Evolutionary conservation across 805 yeast species (phyloP).

Genomic region (Sungouiella thailandica): DNA sequence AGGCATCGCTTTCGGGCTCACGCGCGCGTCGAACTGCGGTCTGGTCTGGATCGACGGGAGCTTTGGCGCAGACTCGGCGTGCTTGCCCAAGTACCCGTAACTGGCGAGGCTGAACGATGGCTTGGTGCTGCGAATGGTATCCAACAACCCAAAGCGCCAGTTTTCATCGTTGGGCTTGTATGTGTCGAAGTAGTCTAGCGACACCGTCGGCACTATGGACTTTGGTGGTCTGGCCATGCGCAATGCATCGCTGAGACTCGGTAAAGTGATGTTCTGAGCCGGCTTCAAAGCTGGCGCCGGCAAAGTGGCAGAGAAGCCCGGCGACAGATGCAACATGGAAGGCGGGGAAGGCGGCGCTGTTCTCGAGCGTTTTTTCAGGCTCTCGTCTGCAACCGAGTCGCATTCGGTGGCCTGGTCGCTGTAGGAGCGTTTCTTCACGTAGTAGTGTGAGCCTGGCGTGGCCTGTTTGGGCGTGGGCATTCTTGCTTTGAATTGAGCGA

Average conservation of each 20-base stretch:
- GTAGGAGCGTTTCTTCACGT: slow-evolving; percentile 24
- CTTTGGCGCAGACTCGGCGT: slow-evolving; percentile 1
- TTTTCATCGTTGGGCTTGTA: slow-evolving; percentile 42
- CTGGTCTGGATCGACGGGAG: slow-evolving; percentile 14
- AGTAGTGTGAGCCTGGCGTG: slow-evolving; percentile 4
- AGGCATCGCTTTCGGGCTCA: slow-evolving; percentile 23
- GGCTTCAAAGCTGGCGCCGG: not conserved
- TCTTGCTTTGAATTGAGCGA: slow-evolving; percentile 22
- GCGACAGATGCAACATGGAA: not conserved
- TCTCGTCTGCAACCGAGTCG: not conserved
- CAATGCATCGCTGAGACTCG: slow-evolving; percentile 33
- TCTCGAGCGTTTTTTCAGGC: slow-evolving; percentile 4
- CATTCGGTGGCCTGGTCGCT: slow-evolving; percentile 19
- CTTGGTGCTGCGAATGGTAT: slow-evolving; percentile 25
- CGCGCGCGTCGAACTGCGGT: slow-evolving; percentile 36
- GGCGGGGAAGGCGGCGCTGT: slow-evolving; percentile 14
- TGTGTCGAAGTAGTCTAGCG: slow-evolving; percentile 41
- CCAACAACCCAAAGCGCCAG: slow-evolving; percentile 39
- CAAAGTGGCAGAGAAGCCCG: not conserved
- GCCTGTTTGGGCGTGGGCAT: slow-evolving; percentile 8
- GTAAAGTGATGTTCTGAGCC: slow-evolving; percentile 18
- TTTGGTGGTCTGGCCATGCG: not conserved
- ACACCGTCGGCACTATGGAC: slow-evolving; percentile 29
- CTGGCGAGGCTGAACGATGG: slow-evolving; percentile 20
- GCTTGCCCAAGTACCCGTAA: slow-evolving; percentile 25